Base-by-base conservation (phyloP, 176 grass and related monocot species). In the Microstegium vimineum region DNA sequence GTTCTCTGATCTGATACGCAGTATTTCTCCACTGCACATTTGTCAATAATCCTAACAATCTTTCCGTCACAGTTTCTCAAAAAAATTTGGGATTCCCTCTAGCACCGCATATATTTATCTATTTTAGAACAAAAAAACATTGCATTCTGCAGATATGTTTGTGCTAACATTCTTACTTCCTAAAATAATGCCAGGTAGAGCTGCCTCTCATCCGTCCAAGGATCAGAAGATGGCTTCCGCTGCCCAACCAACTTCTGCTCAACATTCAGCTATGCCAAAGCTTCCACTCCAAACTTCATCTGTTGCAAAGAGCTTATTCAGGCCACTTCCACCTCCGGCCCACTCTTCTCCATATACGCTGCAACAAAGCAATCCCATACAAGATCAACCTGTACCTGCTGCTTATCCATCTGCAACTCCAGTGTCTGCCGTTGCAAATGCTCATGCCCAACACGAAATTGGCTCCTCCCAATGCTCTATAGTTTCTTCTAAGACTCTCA, bases 401-500 rank as follows among this genome's bases (percentile, higher is more conserved):
- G 71, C 46, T 68, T 69, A 56, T 80, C 75, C 42, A 72, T 74
- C 60, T 15, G 54, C 79, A 83, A 77, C 13, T 34, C 32, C 79
- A 52, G 56, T 73, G 45, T 43, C 71, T 27, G 38, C 64, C 52
- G 31, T 38, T 72, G 37, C 46, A 69, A 80, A 64, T 56, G 40
- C 45, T 74, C 71, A 52, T 62, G 25, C 31, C 46, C 68, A 70
- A n/a, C 76, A 84, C 52, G 86, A 88, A 14, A 17, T 73, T 32
- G 64, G 66, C 61, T 83, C 85, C 10, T 83, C 90, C 12, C 89
- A 92, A 18, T 98, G 92, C 62, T 93, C 95, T 42, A 85, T 94
- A 23, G 61, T 98, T 85, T 92, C 95, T 67, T 97, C 92, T 57
- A 84, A 94, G 85, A 94, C 86, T 47, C 81, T 97, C 40, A 94